Conservation (phyloP, 164 flowering plant species). For the Vitis labrusca region DNA sequence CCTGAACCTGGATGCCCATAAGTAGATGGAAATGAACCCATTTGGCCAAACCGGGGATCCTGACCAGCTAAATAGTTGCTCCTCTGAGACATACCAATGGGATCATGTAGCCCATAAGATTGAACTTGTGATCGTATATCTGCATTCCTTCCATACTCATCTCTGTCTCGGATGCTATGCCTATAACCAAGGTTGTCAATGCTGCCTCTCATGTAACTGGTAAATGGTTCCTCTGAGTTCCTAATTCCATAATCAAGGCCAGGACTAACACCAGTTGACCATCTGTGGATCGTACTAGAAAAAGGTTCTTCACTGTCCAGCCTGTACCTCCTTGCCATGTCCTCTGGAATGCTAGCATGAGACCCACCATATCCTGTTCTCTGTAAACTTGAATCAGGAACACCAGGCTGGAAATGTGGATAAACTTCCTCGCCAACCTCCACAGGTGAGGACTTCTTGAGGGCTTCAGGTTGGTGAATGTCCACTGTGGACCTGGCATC, state of each 20-base stretch:
- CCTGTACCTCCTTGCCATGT: constrained; percentile 22
- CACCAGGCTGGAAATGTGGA: constrained; percentile 8
- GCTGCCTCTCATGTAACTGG: constrained; percentile 8
- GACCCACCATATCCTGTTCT: constrained; percentile 18
- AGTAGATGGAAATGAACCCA: constrained; percentile 20
- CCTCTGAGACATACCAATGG: constrained; percentile 16
- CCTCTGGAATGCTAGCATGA: constrained; percentile 15
- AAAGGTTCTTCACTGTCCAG: constrained; percentile 13
- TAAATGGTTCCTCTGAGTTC: constrained; percentile 10
- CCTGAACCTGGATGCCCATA: constrained; percentile 20
- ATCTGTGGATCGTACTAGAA: constrained; percentile 3
- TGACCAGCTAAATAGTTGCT: constrained; percentile 16
- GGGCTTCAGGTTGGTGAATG: constrained; percentile 8
- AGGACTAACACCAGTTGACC: constrained; percentile 9
- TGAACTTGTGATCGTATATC: constrained; percentile 23
- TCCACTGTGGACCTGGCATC: constrained; percentile 13
- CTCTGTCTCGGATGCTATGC: constrained; percentile 7
- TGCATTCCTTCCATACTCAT: constrained; percentile 10
- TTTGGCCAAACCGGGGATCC: constrained; percentile 20
- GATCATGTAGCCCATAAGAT: constrained; percentile 31
- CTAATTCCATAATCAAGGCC: constrained; percentile 12
- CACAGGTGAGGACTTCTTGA: constrained; percentile 6
- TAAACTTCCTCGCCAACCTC: constrained; percentile 9
- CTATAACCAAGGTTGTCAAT: constrained; percentile 14
- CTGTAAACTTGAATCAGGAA: constrained; percentile 11